Evolutionary conservation across 2,329 filamentous ascomycete genomes (phyloP).

Genomic region (Fusarium equiseti): DNA sequence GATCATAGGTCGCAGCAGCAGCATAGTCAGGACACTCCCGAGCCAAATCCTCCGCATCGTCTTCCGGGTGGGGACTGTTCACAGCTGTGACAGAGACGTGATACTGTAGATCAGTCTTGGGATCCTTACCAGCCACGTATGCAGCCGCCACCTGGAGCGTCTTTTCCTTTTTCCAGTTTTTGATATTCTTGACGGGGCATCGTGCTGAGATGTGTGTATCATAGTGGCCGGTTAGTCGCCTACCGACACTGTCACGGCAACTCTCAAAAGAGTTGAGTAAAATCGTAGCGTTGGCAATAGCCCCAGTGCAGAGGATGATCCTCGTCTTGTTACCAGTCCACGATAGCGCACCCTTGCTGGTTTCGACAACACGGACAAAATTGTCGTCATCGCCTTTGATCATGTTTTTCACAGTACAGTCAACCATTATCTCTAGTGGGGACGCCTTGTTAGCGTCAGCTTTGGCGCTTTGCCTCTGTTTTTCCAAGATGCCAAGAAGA

Average conservation of each 20-base stretch:
- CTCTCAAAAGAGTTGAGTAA: not conserved
- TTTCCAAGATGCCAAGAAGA: conserved; percentile 4
- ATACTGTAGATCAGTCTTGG: not conserved
- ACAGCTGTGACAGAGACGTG: not conserved
- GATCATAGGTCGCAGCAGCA: conserved; percentile 1
- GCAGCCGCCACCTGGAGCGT: not conserved
- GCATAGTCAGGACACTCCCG: conserved; percentile 3
- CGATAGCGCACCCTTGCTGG: not conserved
- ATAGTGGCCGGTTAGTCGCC: conserved; percentile 2
- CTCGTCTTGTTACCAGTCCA: conserved; percentile 1
- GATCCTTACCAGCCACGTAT: not conserved
- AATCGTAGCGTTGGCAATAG: conserved; percentile 1
- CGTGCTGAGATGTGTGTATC: not conserved
- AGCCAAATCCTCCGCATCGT: not conserved
- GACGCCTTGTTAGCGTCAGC: not conserved
- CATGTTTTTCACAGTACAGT: conserved; percentile 1
- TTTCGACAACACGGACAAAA: not conserved
- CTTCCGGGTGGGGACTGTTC: not conserved
- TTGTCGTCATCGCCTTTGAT: not conserved
- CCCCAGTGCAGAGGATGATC: conserved; percentile 1
- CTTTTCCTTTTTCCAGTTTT: not conserved
- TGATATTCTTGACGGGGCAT: not conserved
- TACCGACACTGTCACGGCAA: not conserved
- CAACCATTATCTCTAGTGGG: not conserved
- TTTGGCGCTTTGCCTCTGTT: not conserved